phyloP scores from a whole-genome alignment of 176 grass and related monocot species.

The Aegilops tauschii region DNA sequence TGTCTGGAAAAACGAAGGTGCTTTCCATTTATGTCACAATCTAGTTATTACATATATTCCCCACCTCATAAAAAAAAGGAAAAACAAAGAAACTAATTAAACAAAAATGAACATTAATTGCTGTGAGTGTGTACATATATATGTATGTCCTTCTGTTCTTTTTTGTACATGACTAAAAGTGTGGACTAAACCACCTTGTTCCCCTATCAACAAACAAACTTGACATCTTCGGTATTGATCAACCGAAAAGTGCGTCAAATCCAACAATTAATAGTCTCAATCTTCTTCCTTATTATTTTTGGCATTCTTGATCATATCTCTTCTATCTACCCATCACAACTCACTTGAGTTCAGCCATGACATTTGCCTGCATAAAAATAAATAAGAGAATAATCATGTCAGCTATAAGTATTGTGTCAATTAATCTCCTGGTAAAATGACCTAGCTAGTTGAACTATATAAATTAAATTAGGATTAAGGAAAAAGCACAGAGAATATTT shows the following conservation, averaged over 20 bases:
- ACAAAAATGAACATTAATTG: slow-evolving; percentile 21
- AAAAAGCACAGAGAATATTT: background rate
- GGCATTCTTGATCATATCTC: slow-evolving; percentile 7
- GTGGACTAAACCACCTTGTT: slow-evolving; percentile 23
- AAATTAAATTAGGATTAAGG: background rate
- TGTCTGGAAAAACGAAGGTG: background rate
- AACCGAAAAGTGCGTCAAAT: slow-evolving; percentile 9
- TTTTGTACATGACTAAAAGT: slow-evolving; percentile 46
- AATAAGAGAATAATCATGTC: background rate
- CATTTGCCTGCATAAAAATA: slow-evolving; percentile 51
- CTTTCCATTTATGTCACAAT: slow-evolving; percentile 26
- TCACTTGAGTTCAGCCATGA: slow-evolving; percentile 54
- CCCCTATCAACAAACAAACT: slow-evolving; percentile 45
- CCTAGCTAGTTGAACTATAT: background rate
- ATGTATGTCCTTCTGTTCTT: slow-evolving; percentile 4
- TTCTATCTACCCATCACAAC: background rate
- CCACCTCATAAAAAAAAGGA: background rate
- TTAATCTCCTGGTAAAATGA: background rate
- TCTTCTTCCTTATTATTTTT: background rate
- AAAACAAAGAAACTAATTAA: slow-evolving; percentile 2
- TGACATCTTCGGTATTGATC: slow-evolving; percentile 22
- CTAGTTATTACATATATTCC: slow-evolving; percentile 34
- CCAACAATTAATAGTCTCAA: slow-evolving; percentile 15
- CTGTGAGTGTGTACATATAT: slow-evolving; percentile 40
- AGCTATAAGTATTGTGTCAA: background rate